These are phyloP conservation scores for Sordaria brevicollis DNA, from an alignment of 495 filamentous ascomycete species.

Conservation along the genomic window DNA sequence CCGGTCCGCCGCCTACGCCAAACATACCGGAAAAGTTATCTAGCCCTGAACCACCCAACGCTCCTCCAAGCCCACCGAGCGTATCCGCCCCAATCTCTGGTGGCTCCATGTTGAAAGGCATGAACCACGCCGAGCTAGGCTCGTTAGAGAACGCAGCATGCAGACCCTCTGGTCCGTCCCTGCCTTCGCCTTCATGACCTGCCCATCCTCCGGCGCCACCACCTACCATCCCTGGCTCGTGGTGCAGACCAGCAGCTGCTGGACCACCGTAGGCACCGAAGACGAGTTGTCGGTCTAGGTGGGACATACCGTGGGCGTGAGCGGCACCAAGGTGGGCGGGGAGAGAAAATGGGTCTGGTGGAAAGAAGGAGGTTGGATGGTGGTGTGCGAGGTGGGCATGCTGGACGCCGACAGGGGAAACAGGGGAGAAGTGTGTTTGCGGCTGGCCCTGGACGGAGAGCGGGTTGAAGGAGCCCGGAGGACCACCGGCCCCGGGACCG, in stretches of 20 bases:
- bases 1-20: constrained; percentile 19
- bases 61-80: constrained; percentile 5
- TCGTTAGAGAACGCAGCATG: constrained; percentile 25
- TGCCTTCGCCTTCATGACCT: not conserved
- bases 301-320: constrained; percentile 39
- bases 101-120: constrained; percentile 88
- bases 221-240: constrained; percentile 2
- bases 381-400: constrained; percentile 27
- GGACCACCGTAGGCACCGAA: constrained; percentile 59
- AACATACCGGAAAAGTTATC: constrained; percentile 33
- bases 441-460: constrained; percentile 23
- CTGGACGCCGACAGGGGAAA: constrained; percentile 32
- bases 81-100: constrained; percentile 47
- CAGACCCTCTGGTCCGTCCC: constrained; percentile 1
- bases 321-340: constrained; percentile 13
- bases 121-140: constrained; percentile 77
- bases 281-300: constrained; percentile 68
- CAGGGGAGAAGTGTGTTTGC: constrained; percentile 30
- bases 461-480: constrained; percentile 23
- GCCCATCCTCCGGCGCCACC: constrained; percentile 9
- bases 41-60: constrained; percentile 22
- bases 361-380: constrained; percentile 33
- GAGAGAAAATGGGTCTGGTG: constrained; percentile 32
- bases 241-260: constrained; percentile 6
- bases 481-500: constrained; percentile 10